Evolutionary conservation across 768 basidiomycete species (phyloP).

Genomic region (Brasilioporus rufonigricans): DNA sequence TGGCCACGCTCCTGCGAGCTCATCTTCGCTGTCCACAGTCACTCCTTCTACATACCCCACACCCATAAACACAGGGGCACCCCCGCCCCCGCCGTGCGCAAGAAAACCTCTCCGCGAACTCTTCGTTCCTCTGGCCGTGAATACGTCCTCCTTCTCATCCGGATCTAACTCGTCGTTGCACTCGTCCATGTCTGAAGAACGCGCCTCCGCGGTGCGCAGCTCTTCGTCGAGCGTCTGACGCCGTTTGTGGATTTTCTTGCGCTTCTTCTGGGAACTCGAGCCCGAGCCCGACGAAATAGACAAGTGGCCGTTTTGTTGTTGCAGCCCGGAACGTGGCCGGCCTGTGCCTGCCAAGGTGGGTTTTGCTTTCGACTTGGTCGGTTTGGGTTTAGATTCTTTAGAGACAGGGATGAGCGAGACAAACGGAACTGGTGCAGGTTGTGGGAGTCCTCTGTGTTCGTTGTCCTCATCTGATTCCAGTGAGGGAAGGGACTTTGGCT

Average conservation of each 20-base stretch:
- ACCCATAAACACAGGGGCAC: constrained; percentile 68
- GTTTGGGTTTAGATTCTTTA: constrained; percentile 7
- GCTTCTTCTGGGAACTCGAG: constrained; percentile 16
- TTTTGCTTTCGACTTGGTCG: constrained; percentile 20
- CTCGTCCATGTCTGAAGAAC: constrained; percentile 30
- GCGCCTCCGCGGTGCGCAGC: constrained; percentile 45
- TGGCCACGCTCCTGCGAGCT: not conserved
- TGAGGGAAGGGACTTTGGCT: constrained; percentile 18
- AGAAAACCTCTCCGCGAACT: constrained; percentile 60
- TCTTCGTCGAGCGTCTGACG: constrained; percentile 69
- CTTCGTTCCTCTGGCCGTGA: constrained; percentile 53
- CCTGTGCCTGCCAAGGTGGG: constrained; percentile 16
- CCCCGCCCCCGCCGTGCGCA: constrained; percentile 73
- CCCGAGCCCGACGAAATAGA: constrained; percentile 8
- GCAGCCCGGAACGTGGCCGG: constrained; percentile 11
- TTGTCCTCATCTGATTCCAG: constrained; percentile 28
- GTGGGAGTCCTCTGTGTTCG: too few species aligned
- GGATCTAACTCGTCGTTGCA: constrained; percentile 37
- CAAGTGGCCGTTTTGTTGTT: not conserved
- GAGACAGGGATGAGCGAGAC: constrained; percentile 26
- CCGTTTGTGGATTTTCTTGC: constrained; percentile 26
- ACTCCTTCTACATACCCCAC: constrained; percentile 64
- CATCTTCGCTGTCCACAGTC: constrained; percentile 28
- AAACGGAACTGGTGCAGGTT: constrained; percentile 12
- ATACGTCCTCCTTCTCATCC: constrained; percentile 44